A percentile compares a stretch with the other conserved stretches of the same genome.
Evolutionary conservation across 805 yeast species (phyloP).

Genomic region (Candida incommunis): DNA sequence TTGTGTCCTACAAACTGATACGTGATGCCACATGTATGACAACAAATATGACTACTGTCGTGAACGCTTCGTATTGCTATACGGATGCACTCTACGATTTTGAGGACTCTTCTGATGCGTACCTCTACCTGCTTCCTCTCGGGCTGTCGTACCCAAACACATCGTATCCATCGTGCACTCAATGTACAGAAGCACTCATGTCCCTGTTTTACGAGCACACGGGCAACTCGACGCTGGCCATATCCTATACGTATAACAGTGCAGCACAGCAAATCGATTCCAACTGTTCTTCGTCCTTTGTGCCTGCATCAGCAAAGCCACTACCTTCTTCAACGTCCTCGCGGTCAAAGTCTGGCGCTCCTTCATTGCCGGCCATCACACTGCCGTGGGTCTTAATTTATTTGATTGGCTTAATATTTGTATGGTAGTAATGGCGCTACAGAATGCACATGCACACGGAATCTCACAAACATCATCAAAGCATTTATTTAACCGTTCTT

Average conservation of each 20-base stretch:
- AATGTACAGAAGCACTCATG: constrained; percentile 15
- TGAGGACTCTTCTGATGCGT: constrained; percentile 13
- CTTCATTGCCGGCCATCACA: background rate
- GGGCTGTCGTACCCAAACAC: constrained; percentile 15
- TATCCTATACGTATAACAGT: constrained; percentile 16
- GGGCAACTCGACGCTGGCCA: constrained; percentile 10
- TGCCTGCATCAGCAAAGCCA: background rate
- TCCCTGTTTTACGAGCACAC: constrained; percentile 13
- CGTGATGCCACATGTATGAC: constrained; percentile 17
- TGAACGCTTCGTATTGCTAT: constrained; percentile 15
- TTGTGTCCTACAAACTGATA: constrained; percentile 15
- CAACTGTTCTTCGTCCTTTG: constrained; percentile 9
- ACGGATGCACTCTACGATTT: constrained; percentile 14
- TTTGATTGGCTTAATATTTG: constrained; percentile 1
- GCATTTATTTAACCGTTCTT: too few relatives aligned
- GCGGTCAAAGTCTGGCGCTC: background rate
- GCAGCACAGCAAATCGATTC: constrained; percentile 13
- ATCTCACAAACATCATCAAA: too few relatives aligned
- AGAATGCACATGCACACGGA: too few relatives aligned
- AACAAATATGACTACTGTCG: background rate
- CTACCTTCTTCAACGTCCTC: constrained; percentile 4
- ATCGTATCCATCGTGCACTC: constrained; percentile 12
- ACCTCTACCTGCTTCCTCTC: constrained; percentile 18
- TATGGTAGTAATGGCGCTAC: too few relatives aligned
- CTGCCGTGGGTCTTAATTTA: constrained; percentile 1